These are phyloP conservation scores for Pisolithus thermaeus DNA, from an alignment of 1,284 basidiomycete species.

Conservation along the genomic window DNA sequence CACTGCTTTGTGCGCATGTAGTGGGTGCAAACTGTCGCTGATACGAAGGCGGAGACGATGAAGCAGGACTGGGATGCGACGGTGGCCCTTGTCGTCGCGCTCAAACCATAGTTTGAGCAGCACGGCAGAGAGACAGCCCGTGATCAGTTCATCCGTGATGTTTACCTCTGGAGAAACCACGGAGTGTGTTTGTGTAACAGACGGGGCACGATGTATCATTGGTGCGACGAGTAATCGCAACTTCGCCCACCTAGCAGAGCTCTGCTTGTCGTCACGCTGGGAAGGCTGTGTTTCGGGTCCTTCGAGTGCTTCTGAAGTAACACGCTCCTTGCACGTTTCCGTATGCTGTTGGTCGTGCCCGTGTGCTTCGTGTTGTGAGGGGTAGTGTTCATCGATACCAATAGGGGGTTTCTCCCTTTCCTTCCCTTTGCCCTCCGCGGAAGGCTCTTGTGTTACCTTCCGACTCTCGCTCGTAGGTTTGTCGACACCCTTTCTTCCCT, in stretches of 20 bases:
- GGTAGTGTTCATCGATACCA: constrained; percentile 21
- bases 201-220: constrained; percentile 31
- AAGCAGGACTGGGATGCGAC: constrained; percentile 83
- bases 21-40: constrained; percentile 80
- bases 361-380: constrained; percentile 8
- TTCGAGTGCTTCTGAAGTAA: constrained; percentile 20
- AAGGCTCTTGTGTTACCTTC: constrained; percentile 48
- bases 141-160: constrained; percentile 81
- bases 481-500: constrained; percentile 15
- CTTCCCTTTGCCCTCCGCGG: constrained; percentile 28
- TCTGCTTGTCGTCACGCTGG: constrained; percentile 23
- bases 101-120: constrained; percentile 90
- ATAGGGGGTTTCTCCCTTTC: constrained; percentile 31
- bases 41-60: constrained; percentile 82
- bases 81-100: constrained; percentile 80
- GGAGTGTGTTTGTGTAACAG: constrained; percentile 35
- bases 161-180: constrained; percentile 57
- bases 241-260: constrained; percentile 50
- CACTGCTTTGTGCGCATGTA: constrained; percentile 73
- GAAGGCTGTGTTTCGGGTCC: constrained; percentile 45
- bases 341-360: constrained; percentile 7
- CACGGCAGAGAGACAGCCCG: constrained; percentile 75
- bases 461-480: constrained; percentile 37
- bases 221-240: constrained; percentile 62
- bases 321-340: constrained; percentile 4